Percentiles rank a stretch among this genome's conserved stretches.
These are phyloP conservation scores for Mortierella sp. DNA, from an alignment of 371 early-diverging fungal genomes.

Conservation along the genomic window DNA sequence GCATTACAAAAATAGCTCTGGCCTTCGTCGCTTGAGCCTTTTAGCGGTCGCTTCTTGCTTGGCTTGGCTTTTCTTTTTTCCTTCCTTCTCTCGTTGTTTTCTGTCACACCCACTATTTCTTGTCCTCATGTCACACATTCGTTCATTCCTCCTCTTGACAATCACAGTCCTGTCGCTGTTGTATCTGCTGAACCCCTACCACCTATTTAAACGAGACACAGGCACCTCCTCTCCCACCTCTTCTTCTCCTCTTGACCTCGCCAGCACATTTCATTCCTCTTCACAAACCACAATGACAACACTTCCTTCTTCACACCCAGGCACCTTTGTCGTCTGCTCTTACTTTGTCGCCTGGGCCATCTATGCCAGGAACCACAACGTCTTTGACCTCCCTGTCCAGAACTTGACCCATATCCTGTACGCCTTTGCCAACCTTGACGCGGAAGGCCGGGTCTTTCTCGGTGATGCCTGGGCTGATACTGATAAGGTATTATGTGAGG, in stretches of 20 bases:
- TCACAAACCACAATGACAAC: constrained; percentile 30
- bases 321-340: constrained; percentile 57
- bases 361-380: constrained; percentile 79
- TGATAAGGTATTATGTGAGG: constrained; percentile 66
- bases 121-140: background rate
- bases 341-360: constrained; percentile 80
- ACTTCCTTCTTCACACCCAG: constrained; percentile 23
- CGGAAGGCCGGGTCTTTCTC: constrained; percentile 73
- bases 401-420: constrained; percentile 88
- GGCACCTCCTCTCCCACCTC: no score
- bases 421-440: constrained; percentile 88
- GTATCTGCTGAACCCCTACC: constrained; percentile 17
- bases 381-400: constrained; percentile 72
- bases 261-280: background rate
- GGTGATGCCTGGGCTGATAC: constrained; percentile 86
- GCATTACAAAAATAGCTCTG: background rate
- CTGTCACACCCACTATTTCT: background rate
- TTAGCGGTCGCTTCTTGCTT: background rate
- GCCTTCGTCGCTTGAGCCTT: background rate
- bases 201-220: constrained; percentile 10
- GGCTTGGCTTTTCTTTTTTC: constrained; percentile 6
- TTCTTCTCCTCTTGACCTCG: no score
- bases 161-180: background rate
- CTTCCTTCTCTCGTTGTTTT: background rate
- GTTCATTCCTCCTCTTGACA: constrained; percentile 8